Conservation (phyloP, 2,329 filamentous ascomycete species). For the Geoglossum cookeanum region DNA sequence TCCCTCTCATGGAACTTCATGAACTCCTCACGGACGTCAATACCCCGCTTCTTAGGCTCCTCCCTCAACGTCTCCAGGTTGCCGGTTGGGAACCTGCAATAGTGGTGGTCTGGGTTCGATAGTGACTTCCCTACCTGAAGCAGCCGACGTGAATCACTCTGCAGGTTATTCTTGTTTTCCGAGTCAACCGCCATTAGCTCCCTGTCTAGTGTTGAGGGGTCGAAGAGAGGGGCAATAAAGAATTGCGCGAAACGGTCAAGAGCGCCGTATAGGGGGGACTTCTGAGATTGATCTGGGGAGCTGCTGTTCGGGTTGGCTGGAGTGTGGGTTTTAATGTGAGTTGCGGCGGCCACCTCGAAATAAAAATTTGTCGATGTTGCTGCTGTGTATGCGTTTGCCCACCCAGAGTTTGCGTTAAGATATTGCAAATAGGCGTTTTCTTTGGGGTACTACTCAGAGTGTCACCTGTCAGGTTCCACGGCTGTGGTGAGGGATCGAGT, state of each 20-base stretch:
- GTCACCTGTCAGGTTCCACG: neutral
- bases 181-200: slow-evolving; percentile 82
- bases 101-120: slow-evolving; percentile 72
- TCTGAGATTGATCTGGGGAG: neutral
- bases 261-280: slow-evolving; percentile 55
- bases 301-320: slow-evolving; percentile 11
- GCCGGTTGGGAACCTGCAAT: slow-evolving; percentile 78
- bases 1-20: slow-evolving; percentile 79
- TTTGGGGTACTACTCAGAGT: slow-evolving; percentile 47
- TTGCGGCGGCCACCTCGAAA: slow-evolving; percentile 67
- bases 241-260: slow-evolving; percentile 88
- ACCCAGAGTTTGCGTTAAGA: slow-evolving; percentile 71
- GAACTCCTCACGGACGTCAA: slow-evolving; percentile 78
- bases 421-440: slow-evolving; percentile 96
- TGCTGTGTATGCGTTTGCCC: slow-evolving; percentile 88
- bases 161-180: slow-evolving; percentile 94
- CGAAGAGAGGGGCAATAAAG: slow-evolving; percentile 74
- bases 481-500: neutral
- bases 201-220: slow-evolving; percentile 66
- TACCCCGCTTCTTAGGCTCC: slow-evolving; percentile 54
- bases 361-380: slow-evolving; percentile 93
- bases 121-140: slow-evolving; percentile 74
- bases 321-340: slow-evolving; percentile 4
- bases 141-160: slow-evolving; percentile 74
- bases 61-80: slow-evolving; percentile 75